phyloP scores from a whole-genome alignment of 1,139 yeast genomes.

The Yamadazyma oceani region DNA sequence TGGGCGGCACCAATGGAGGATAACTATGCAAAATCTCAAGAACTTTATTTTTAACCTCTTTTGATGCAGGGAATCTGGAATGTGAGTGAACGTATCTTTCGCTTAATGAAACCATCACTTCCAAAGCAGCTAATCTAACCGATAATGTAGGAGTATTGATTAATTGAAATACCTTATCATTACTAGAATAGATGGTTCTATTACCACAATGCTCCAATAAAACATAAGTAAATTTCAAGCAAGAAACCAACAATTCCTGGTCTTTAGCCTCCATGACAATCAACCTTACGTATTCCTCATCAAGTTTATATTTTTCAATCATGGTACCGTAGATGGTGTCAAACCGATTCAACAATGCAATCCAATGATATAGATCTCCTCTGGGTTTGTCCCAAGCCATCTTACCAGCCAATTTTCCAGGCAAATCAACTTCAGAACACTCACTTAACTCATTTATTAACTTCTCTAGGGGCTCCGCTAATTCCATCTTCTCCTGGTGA shows the following conservation, averaged over 20 bases:
- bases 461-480: slow-evolving; percentile 35
- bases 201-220: slow-evolving; percentile 71
- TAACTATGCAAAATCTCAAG: slow-evolving; percentile 53
- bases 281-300: slow-evolving; percentile 47
- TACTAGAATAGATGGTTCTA: slow-evolving; percentile 65
- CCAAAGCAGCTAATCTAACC: slow-evolving; percentile 62
- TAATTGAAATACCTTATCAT: slow-evolving; percentile 60
- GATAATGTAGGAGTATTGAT: slow-evolving; percentile 60
- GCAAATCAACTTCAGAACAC: slow-evolving; percentile 33
- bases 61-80: slow-evolving; percentile 44
- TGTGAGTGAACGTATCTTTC: slow-evolving; percentile 53
- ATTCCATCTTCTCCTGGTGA: slow-evolving; percentile 32
- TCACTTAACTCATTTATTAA: slow-evolving; percentile 37
- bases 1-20: slow-evolving; percentile 52
- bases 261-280: slow-evolving; percentile 48
- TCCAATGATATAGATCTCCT: slow-evolving; percentile 78
- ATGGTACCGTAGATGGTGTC: slow-evolving; percentile 62
- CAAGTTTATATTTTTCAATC: slow-evolving; percentile 56
- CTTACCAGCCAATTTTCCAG: slow-evolving; percentile 27
- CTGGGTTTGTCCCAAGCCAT: slow-evolving; percentile 63
- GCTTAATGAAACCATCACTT: slow-evolving; percentile 60
- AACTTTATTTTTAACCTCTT: slow-evolving; percentile 43
- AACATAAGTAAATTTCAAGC: slow-evolving; percentile 61
- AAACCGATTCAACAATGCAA: slow-evolving; percentile 70
- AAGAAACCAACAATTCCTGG: slow-evolving; percentile 43